Base-by-base conservation (phyloP, 2,329 filamentous ascomycete species). In the Colletotrichum brevisporum region DNA sequence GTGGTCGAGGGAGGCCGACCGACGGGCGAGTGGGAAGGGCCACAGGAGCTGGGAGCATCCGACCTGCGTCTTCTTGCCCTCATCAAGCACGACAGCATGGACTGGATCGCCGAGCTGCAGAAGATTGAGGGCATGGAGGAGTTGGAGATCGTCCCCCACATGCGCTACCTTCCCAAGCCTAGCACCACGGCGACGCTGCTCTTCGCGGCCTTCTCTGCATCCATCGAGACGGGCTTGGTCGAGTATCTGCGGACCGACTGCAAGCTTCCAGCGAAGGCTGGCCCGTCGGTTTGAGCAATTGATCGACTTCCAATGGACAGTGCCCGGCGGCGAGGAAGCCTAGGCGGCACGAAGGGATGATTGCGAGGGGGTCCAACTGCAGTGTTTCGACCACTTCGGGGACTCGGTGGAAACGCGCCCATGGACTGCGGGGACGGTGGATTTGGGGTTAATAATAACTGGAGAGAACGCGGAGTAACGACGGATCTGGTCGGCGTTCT, bases 201-300 rank as follows among this genome's bases (percentile, higher is more conserved):
- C 69, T 90, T 87, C 75, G 85, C 89, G 2, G 84, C 88, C 26
- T 88, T 91, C 71, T 90, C 88, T 36, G 84, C 83, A 41, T 90
- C 88, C 62, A 85, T 91, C 18, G 86, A 89, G 71, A 83, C 78
- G 6, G 85, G 85, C 3, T 85, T 91, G 76, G 79, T 82, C 47
- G 85, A 87, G 67, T 90, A 85, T 76, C 75, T 90, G 70, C 73
- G 74, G 45, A 70, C 73, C 31, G 76, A 79, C 24, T 71, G 60
- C 31, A 41, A 47, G 24, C 61, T 72, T 27, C 69, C 69, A 12
- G 71, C 61, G 21, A 58, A 21, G 12, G 57, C 47, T 24, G 13
- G 18, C 5, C 18, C 47, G 4, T 31, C 47, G 26, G 16, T 39
- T 9, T 63, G 52, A 56, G 15, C 3, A 24, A 3, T 13, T 39